Percentiles rank a stretch among this genome's conserved stretches.
These are phyloP conservation scores for Boletus reticuloceps DNA, from an alignment of 768 basidiomycete species.

Conservation along the genomic window DNA sequence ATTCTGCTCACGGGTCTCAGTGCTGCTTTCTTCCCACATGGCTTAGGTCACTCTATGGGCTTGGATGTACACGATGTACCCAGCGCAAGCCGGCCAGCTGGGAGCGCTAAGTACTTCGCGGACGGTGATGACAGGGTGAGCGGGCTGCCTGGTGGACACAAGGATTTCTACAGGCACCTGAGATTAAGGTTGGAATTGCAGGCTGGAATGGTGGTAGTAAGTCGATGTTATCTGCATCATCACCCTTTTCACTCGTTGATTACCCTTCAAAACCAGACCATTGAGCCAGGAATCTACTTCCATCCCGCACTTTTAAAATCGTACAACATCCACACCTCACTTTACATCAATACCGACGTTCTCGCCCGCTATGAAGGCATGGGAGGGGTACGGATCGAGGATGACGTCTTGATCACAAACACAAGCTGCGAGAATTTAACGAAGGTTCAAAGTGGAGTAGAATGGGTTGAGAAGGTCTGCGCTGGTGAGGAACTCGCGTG, in stretches of 20 bases:
- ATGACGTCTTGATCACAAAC: conserved; percentile 77
- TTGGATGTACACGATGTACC: conserved; percentile 95
- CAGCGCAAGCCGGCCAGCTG: conserved; percentile 69
- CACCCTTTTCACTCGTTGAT: not conserved
- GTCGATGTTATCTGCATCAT: conserved; percentile 28
- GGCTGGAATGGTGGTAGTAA: conserved; percentile 81
- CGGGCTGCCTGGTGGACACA: conserved; percentile 57
- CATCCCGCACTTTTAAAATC: conserved; percentile 72
- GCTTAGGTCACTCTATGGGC: conserved; percentile 86
- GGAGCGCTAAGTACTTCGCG: conserved; percentile 54
- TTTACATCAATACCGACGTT: conserved; percentile 36
- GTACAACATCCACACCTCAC: conserved; percentile 55
- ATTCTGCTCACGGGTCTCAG: conserved; percentile 77
- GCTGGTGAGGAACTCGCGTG: conserved; percentile 47
- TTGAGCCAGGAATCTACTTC: conserved; percentile 91
- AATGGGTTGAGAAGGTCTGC: conserved; percentile 81
- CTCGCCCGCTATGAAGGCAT: conserved; percentile 62
- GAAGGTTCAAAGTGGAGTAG: conserved; percentile 75
- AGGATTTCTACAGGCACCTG: conserved; percentile 76
- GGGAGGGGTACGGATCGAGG: conserved; percentile 93
- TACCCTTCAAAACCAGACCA: conserved; percentile 51
- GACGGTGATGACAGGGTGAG: conserved; percentile 74
- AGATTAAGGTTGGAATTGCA: conserved; percentile 73
- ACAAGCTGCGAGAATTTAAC: conserved; percentile 83
- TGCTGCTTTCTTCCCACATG: conserved; percentile 93